Conservation (phyloP, 2,329 filamentous ascomycete species). For the Stachybotrys elegans region DNA sequence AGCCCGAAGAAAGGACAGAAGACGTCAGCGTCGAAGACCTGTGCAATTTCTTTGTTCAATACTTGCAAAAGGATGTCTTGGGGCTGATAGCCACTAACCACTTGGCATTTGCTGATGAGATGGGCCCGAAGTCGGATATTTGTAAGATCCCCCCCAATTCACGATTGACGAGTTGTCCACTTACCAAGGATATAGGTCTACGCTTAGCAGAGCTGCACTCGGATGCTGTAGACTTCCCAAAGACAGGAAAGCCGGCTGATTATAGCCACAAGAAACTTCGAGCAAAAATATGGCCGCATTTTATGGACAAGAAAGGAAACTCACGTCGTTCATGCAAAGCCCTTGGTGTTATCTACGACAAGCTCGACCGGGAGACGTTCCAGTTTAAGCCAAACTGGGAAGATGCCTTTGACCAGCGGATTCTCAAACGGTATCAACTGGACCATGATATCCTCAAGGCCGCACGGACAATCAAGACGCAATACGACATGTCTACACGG, state of each 20-base stretch:
- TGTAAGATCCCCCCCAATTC: slow-evolving; percentile 49
- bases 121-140: slow-evolving; percentile 61
- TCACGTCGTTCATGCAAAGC: slow-evolving; percentile 66
- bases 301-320: slow-evolving; percentile 64
- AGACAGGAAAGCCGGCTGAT: slow-evolving; percentile 74
- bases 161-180: background rate
- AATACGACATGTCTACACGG: slow-evolving; percentile 73
- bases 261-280: slow-evolving; percentile 55
- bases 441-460: slow-evolving; percentile 48
- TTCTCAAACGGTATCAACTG: slow-evolving; percentile 59
- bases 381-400: slow-evolving; percentile 71
- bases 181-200: slow-evolving; percentile 33
- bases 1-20: slow-evolving; percentile 49
- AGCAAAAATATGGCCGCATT: slow-evolving; percentile 73
- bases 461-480: slow-evolving; percentile 62
- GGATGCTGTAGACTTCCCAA: slow-evolving; percentile 88
- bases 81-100: slow-evolving; percentile 78
- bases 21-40: slow-evolving; percentile 70
- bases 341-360: slow-evolving; percentile 79
- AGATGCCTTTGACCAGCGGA: slow-evolving; percentile 68
- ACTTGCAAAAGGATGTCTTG: slow-evolving; percentile 87
- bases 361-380: slow-evolving; percentile 49
- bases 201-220: slow-evolving; percentile 78
- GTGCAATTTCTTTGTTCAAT: slow-evolving; percentile 79
- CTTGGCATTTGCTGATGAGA: slow-evolving; percentile 66